Percentiles rank a stretch among this genome's conserved stretches.
Conservation (phyloP, 75 land plant genomes). For the Sequoiadendron giganteum region DNA sequence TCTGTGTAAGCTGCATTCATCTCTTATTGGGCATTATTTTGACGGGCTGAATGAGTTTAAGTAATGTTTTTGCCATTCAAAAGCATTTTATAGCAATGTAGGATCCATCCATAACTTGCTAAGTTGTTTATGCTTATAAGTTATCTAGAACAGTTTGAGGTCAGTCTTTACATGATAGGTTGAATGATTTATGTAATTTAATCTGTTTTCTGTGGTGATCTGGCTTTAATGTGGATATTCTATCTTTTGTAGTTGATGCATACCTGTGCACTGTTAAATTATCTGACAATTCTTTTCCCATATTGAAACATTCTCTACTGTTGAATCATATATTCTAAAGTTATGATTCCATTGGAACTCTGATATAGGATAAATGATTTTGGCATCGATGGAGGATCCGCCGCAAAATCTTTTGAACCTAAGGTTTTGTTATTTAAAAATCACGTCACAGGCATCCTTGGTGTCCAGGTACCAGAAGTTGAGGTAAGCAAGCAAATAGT, state of each 20-base stretch:
- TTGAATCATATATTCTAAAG: not conserved
- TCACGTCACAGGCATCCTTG: slow-evolving; percentile 35
- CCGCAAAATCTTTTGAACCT: slow-evolving; percentile 43
- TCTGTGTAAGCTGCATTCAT: not conserved
- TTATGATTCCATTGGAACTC: not conserved
- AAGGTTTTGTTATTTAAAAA: slow-evolving; percentile 42
- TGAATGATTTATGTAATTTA: not conserved
- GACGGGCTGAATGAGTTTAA: not conserved
- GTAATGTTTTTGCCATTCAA: not conserved
- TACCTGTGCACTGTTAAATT: not conserved
- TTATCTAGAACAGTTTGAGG: not conserved
- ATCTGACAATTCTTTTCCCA: not conserved
- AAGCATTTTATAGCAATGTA: not conserved
- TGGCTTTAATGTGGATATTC: not conserved
- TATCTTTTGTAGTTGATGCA: not conserved
- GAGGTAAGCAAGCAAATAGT: slow-evolving; percentile 28
- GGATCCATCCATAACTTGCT: not conserved
- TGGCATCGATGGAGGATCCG: slow-evolving; percentile 70
- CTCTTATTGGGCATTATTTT: not conserved
- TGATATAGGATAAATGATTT: slow-evolving; percentile 58
- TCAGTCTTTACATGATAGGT: not conserved
- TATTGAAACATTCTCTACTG: not conserved
- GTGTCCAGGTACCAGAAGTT: slow-evolving; percentile 45
- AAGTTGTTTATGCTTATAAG: not conserved
- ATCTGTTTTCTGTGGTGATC: no score